These are phyloP conservation scores for Fusarium verrucosum DNA, from an alignment of 2,329 filamentous ascomycete species.

Conservation along the genomic window DNA sequence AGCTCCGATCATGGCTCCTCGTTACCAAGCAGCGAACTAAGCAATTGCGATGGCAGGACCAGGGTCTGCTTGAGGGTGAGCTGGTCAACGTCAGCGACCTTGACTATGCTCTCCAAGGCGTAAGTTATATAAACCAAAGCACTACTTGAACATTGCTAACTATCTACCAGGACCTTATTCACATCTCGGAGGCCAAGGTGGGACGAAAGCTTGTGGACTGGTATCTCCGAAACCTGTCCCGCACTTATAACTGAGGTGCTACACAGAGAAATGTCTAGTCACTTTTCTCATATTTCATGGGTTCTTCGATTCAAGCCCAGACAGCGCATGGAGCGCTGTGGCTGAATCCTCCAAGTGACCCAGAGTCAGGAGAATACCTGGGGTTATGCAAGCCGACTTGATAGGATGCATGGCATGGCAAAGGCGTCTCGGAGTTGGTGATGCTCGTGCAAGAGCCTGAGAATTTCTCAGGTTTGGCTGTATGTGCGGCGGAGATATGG, in stretches of 20 bases:
- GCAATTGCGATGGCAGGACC: conserved; percentile 91
- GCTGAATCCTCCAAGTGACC: conserved; percentile 25
- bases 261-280: conserved; percentile 39
- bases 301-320: conserved; percentile 25
- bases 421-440: conserved; percentile 56
- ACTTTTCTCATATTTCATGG: conserved; percentile 36
- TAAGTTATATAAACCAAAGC: conserved; percentile 59
- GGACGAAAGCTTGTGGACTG: conserved; percentile 97
- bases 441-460: conserved; percentile 47
- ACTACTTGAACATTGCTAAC: neutral
- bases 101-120: conserved; percentile 95
- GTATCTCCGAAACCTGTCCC: conserved; percentile 96
- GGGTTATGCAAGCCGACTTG: conserved; percentile 48
- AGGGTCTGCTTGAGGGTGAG: conserved; percentile 90
- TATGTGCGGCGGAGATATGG: conserved; percentile 43
- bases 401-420: conserved; percentile 54
- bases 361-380: conserved; percentile 37
- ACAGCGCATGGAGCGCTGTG: conserved; percentile 9
- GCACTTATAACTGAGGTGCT: conserved; percentile 76
- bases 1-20: conserved; percentile 90
- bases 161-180: conserved; percentile 80
- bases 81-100: conserved; percentile 92
- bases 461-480: conserved; percentile 45
- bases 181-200: conserved; percentile 98
- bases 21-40: conserved; percentile 99